A percentile compares a stretch with the other conserved stretches of the same genome.
These are phyloP conservation scores for Orbilia quercus DNA, from an alignment of 2,329 filamentous ascomycete genomes.

Conservation along the genomic window DNA sequence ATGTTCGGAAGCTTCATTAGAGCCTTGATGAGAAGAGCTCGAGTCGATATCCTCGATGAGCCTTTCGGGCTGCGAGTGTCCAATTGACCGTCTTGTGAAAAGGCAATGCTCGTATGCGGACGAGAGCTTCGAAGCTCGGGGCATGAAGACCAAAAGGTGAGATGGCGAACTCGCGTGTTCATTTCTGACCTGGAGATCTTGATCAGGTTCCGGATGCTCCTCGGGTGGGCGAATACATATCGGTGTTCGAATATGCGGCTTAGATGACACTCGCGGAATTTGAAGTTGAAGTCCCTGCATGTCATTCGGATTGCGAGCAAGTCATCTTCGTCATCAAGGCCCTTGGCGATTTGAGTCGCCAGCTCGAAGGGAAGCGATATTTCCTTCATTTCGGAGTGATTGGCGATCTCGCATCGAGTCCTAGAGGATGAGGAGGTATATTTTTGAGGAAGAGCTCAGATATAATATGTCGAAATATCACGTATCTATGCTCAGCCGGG, in stretches of 20 bases:
- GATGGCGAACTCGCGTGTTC: conserved; percentile 1
- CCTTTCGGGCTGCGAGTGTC: too few relatives aligned
- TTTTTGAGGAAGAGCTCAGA: too few relatives aligned
- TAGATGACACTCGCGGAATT: conserved; percentile 9
- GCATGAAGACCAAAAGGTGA: neutral
- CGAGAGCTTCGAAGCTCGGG: too few relatives aligned
- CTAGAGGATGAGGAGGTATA: too few relatives aligned
- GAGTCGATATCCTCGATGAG: too few relatives aligned
- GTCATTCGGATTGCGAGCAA: conserved; percentile 26
- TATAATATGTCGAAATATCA: too few relatives aligned
- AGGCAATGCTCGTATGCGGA: too few relatives aligned
- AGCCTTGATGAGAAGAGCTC: neutral
- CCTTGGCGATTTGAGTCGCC: neutral
- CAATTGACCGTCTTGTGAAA: too few relatives aligned
- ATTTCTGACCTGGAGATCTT: conserved; percentile 4
- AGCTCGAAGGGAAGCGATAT: neutral
- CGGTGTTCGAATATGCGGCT: conserved; percentile 9
- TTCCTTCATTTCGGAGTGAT: too few relatives aligned
- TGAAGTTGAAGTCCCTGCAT: conserved; percentile 14
- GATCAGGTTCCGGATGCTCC: conserved; percentile 16
- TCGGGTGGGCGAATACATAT: neutral
- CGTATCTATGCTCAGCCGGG: too few relatives aligned
- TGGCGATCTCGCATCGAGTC: too few relatives aligned
- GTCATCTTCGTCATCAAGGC: conserved; percentile 24
- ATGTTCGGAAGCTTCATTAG: conserved; percentile 27